Conservation (phyloP, 2,329 filamentous ascomycete species). For the Fusarium continuum region DNA sequence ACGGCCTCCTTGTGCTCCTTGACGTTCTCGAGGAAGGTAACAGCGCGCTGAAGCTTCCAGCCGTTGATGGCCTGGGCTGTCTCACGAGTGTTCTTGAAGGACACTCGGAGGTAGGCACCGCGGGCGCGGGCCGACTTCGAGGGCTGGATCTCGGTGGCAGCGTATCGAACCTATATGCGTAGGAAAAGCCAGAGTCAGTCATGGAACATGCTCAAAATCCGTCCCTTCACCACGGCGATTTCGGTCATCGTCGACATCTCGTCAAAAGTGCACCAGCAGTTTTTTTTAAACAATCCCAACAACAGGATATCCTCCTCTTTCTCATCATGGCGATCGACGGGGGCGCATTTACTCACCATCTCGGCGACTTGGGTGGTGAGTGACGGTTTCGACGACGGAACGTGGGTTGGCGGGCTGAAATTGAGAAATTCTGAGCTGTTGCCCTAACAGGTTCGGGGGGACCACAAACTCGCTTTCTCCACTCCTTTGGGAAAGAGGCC, state of each 20-base stretch:
- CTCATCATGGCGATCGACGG: slow-evolving; percentile 32
- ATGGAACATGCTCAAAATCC: slow-evolving; percentile 14
- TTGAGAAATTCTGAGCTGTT: slow-evolving; percentile 60
- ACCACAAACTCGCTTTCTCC: slow-evolving; percentile 55
- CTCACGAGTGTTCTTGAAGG: slow-evolving; percentile 99
- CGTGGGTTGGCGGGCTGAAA: slow-evolving; percentile 58
- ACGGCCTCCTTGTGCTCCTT: slow-evolving; percentile 96
- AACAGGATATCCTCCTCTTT: slow-evolving; percentile 34
- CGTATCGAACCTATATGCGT: slow-evolving; percentile 84
- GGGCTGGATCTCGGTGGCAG: slow-evolving; percentile 85
- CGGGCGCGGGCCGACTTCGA: slow-evolving; percentile 97
- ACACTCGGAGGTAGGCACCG: slow-evolving; percentile 98
- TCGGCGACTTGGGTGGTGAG: slow-evolving; percentile 61
- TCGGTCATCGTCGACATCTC: neutral
- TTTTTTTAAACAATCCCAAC: slow-evolving; percentile 19
- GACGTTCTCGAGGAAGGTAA: slow-evolving; percentile 98
- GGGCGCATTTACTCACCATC: slow-evolving; percentile 61
- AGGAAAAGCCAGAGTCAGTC: slow-evolving; percentile 40
- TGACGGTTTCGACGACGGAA: slow-evolving; percentile 61
- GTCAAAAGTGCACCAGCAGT: slow-evolving; percentile 24
- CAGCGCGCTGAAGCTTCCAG: slow-evolving; percentile 95
- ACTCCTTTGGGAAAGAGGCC: slow-evolving; percentile 49
- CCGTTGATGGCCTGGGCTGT: slow-evolving; percentile 99
- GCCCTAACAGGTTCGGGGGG: slow-evolving; percentile 49
- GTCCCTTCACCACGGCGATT: slow-evolving; percentile 7